Evolutionary conservation across 345 rosid genomes (phyloP).

Genomic region (Corymbia maculata): DNA sequence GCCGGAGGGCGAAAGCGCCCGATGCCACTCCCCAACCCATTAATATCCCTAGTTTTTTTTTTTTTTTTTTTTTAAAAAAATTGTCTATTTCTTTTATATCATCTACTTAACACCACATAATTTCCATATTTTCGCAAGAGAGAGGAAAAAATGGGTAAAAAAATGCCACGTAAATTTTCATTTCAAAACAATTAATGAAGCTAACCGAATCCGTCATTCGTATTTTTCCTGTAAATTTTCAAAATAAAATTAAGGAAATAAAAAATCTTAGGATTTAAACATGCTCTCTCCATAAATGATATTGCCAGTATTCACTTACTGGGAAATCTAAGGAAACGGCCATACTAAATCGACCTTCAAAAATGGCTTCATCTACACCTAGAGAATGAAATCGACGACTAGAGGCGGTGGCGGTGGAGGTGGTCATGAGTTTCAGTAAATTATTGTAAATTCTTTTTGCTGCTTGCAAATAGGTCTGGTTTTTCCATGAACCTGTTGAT

Average conservation of each 20-base stretch:
- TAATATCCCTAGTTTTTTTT: too few species aligned
- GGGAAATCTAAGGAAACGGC: rapidly evolving
- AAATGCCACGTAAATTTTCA: not conserved
- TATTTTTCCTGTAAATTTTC: not conserved
- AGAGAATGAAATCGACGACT: too few species aligned
- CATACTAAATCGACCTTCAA: too few species aligned
- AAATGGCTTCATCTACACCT: too few species aligned
- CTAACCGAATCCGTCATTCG: not conserved
- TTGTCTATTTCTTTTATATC: not conserved
- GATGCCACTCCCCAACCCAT: too few species aligned
- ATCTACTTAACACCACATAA: not conserved
- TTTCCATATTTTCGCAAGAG: not conserved
- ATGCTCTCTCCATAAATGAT: not conserved
- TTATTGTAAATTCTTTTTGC: too few species aligned
- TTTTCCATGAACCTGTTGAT: too few species aligned
- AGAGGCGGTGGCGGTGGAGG: too few species aligned
- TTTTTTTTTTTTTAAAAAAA: not conserved
- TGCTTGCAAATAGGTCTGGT: not conserved
- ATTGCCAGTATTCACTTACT: rapidly evolving
- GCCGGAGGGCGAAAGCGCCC: too few species aligned
- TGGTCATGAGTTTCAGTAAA: too few species aligned
- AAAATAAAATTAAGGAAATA: rapidly evolving
- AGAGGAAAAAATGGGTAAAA: not conserved
- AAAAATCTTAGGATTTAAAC: not conserved
- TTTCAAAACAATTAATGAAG: not conserved